Conservation (phyloP, 371 early-diverging fungal species). For the Batrachochytrium dendrobatidis region DNA sequence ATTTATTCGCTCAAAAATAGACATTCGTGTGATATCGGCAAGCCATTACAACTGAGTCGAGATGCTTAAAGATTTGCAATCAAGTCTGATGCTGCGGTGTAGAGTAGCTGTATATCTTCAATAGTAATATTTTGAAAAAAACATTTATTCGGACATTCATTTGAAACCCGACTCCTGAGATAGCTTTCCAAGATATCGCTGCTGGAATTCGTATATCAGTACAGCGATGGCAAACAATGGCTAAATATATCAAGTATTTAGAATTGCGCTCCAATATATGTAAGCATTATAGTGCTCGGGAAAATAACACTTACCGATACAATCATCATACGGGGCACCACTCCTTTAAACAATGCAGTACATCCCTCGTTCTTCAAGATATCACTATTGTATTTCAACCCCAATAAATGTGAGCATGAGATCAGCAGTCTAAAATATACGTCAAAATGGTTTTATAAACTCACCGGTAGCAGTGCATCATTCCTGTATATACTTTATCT, state of each 20-base stretch:
- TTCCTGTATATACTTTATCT: conserved; percentile 14
- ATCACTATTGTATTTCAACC: conserved; percentile 9
- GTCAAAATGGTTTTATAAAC: background rate
- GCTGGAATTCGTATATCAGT: conserved; percentile 81
- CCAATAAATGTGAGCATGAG: too few relatives aligned
- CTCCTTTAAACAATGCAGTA: conserved; percentile 41
- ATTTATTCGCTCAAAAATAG: too few relatives aligned
- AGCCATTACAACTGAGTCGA: too few relatives aligned
- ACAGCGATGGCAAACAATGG: conserved; percentile 90
- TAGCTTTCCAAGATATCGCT: conserved; percentile 24
- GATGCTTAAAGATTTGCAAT: too few relatives aligned
- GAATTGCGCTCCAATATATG: background rate
- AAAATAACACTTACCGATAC: conserved; percentile 12
- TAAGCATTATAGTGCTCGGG: background rate
- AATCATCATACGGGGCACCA: conserved; percentile 28
- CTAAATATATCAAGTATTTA: background rate
- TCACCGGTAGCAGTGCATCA: conserved; percentile 23
- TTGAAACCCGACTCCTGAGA: too few relatives aligned
- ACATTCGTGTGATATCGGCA: too few relatives aligned
- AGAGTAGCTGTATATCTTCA: too few relatives aligned
- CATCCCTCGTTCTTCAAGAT: conserved; percentile 37
- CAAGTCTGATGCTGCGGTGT: too few relatives aligned
- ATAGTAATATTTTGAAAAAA: too few relatives aligned
- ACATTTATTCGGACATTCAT: too few relatives aligned
- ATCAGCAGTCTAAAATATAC: background rate